Base-by-base conservation (phyloP, 2,329 filamentous ascomycete genomes). In the Verticillium isaacii region DNA sequence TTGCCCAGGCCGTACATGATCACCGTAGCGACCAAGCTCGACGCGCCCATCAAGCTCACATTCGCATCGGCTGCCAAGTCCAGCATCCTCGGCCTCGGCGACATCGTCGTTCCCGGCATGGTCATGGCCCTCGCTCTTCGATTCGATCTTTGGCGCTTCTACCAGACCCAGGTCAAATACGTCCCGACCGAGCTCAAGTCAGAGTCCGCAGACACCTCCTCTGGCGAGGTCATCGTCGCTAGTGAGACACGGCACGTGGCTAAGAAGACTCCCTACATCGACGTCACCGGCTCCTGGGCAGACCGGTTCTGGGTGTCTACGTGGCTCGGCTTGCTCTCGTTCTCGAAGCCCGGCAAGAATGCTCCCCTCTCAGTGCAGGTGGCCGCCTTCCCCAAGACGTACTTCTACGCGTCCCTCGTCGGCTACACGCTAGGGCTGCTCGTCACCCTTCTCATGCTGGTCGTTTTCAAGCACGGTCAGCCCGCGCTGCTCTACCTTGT, bases 401-500 rank as follows among this genome's bases (percentile, higher is more conserved):
- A 97, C 73, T 98, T 99, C 73, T 82, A 85, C 62, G 89, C 92
- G 5, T 86, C 89, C 39, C 71, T 97, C 64, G 69, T 83, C 2
- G 94, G 93, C 0, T 99, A 98, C 73, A 69, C 90, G 0, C 57
- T 88, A 3, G 93, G 92, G 1, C 91, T 98, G 87, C 64, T 92
- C 2, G 79, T 82, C 2, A 97, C 94, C 0, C 75, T 97, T 19
- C 78, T 83, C 0, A 90, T 93, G 68, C 89, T 98, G 77, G 81
- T 93, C 58, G 77, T 92, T 11, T 95, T 87, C 70, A 83, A 89
- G 56, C 92, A 92, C 65, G 92, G 91, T 2, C 94, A 99, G 72
- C 94, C 94, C 0, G 94, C 95, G 8, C 81, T 99, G 36, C 79
- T 99, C 15, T 98, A 98, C 72, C 85, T 99, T 7, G 95, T 98